Evolutionary conservation across 2,329 filamentous ascomycete genomes (phyloP).

Genomic region (Cercospora citrullina): DNA sequence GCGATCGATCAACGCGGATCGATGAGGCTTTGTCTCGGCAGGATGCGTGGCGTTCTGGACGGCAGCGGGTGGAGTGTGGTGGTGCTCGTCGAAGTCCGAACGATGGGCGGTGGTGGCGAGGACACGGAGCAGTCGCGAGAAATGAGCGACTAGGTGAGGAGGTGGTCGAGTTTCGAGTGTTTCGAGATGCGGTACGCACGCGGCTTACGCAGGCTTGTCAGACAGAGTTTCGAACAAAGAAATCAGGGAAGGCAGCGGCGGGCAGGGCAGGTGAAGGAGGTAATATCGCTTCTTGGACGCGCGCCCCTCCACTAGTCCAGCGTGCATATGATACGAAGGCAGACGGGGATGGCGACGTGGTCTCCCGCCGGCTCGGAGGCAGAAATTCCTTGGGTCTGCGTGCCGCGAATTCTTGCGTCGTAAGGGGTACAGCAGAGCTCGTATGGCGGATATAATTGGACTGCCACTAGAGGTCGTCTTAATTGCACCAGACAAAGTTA

Average conservation of each 20-base stretch:
- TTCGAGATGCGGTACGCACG: background rate
- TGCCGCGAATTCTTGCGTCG: background rate
- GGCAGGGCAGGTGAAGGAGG: background rate
- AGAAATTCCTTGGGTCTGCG: background rate
- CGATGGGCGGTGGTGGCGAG: background rate
- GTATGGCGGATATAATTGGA: background rate
- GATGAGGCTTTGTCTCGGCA: slow-evolving; percentile 1
- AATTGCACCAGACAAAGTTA: background rate
- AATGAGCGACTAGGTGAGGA: slow-evolving; percentile 6
- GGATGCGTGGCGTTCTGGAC: background rate
- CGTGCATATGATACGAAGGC: background rate
- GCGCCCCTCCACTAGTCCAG: background rate
- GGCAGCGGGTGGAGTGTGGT: background rate
- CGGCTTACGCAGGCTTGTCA: background rate
- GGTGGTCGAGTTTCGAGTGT: background rate
- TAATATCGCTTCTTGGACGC: background rate
- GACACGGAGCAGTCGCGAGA: background rate
- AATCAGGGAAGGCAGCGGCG: background rate
- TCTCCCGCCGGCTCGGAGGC: background rate
- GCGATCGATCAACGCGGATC: background rate
- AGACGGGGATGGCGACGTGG: background rate
- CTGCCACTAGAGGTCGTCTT: background rate
- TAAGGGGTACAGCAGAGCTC: background rate
- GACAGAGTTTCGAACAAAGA: background rate
- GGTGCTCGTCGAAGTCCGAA: background rate